Base-by-base conservation (phyloP, 768 basidiomycete species). In the Ephemerocybe angulata region DNA sequence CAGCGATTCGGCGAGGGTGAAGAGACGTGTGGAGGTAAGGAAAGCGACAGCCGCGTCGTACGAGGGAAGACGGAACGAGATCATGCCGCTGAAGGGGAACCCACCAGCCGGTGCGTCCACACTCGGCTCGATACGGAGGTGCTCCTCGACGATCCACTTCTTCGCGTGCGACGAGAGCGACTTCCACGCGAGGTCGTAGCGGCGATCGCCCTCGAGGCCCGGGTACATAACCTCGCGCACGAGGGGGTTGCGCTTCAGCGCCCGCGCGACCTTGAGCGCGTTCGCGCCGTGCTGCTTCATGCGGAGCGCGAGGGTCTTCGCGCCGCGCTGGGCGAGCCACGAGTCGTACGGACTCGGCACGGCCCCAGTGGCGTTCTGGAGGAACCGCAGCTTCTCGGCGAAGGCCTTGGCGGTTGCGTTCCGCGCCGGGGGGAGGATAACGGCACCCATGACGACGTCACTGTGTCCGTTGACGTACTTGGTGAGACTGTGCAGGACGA, bases 401-500 rank as follows among this genome's bases (percentile, higher is more conserved):
- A 47, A 47, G 6, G 24, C 28, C 17, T 10, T 17, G 13, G 22
- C 24, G 3, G 49, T 21, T 19, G 44, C 46, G n/a, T 25, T 17
- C 17, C 22, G 19, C 28, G 55, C 40, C 42, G 46, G 62, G 7
- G 89, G 85, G 5, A 94, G 78, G 60, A 94, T 84, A 52, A 88
- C 69, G 0, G 86, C 85, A 40, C 95, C 95, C 82, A 94, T 90
- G 63, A 97, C 77, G 66, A 96, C 90, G 67, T 98, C 95, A 0
- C 89, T 89, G 72, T 97, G 95, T 0, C 96, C 96, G 65, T 93
- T 91, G 65, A 96, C 76, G 74, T 96, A 97, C 70, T 98, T 97
- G 0, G 87, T 92, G 38, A 94, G 76, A 22, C 78, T 81, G 75
- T 97, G 93, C 4, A 93, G 58, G 60, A 93, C 90, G 60, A 97